These are phyloP conservation scores for Zanthoxylum bungeanum DNA, from an alignment of 345 rosid genomes.

Conservation along the genomic window DNA sequence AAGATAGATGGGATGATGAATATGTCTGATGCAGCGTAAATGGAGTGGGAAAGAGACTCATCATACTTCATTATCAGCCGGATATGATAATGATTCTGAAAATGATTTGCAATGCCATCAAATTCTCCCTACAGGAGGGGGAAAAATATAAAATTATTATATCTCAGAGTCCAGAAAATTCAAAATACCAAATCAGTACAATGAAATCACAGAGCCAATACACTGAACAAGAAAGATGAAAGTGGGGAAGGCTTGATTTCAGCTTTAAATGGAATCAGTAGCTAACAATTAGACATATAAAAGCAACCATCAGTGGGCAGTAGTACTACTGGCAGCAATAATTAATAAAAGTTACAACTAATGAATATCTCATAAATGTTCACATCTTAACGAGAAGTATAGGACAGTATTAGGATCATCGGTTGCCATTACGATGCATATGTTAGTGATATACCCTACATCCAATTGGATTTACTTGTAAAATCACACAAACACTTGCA, in stretches of 20 bases:
- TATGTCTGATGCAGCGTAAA: conserved; percentile 89
- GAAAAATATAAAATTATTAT: neutral
- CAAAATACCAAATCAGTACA: conserved; percentile 13
- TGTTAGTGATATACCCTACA: no score
- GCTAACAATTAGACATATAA: neutral
- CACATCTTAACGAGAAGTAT: neutral
- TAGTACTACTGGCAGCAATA: neutral
- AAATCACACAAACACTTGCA: neutral
- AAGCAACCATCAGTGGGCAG: neutral
- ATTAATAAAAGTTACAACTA: neutral
- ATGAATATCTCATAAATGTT: neutral
- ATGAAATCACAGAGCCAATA: neutral
- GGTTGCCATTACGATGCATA: neutral
- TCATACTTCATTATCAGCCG: conserved; percentile 82
- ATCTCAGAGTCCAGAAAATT: no score
- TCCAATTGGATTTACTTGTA: no score
- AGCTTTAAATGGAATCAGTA: neutral
- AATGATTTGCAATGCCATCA: conserved; percentile 76
- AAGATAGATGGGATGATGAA: conserved; percentile 92
- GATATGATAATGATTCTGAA: conserved; percentile 59
- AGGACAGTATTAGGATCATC: neutral
- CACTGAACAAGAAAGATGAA: neutral
- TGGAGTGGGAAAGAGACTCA: conserved; percentile 79
- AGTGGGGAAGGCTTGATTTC: neutral
- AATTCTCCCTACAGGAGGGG: conserved; percentile 66